Evolutionary conservation across 139 green algal genomes (phyloP).

Genomic region (Chloropicon primus): DNA sequence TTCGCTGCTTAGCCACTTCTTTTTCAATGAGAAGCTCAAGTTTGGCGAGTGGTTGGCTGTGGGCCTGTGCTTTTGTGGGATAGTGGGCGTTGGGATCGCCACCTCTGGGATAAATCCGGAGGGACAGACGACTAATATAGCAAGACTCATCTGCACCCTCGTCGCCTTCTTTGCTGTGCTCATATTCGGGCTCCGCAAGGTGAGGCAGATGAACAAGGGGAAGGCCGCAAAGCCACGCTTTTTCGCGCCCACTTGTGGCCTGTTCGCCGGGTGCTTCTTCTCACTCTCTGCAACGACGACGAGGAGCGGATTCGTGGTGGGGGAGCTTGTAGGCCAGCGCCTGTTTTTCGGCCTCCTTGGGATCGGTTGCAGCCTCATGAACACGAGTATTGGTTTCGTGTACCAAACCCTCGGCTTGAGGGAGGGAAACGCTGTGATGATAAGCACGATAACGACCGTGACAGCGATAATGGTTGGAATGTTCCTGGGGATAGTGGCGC

Average conservation of each 20-base stretch:
- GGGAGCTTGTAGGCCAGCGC: not conserved
- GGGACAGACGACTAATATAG: not conserved
- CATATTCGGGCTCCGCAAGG: not conserved
- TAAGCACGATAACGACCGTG: not conserved
- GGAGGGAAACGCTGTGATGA: not conserved
- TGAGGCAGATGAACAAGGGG: not conserved
- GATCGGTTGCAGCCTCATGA: not conserved
- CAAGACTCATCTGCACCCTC: not conserved
- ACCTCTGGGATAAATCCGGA: not conserved
- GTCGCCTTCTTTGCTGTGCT: not conserved
- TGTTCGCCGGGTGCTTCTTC: not conserved
- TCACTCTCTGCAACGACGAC: not conserved
- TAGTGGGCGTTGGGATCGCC: not conserved
- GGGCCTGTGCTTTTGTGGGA: not conserved
- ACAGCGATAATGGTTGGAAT: not conserved
- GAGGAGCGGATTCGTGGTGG: not conserved
- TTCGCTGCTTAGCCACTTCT: not conserved
- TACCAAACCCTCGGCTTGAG: not conserved
- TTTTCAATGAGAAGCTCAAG: not conserved
- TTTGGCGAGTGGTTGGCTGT: not conserved
- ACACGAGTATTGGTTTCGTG: not conserved
- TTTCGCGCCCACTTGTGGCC: not conserved
- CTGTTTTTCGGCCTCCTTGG: not conserved
- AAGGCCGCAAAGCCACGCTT: not conserved
- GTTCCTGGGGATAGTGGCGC: not conserved